Evolutionary conservation across 2,329 filamentous ascomycete genomes (phyloP), one percentile per base, ranked within the genome.

Genomic region (Parafenestella ontariensis): DNA sequence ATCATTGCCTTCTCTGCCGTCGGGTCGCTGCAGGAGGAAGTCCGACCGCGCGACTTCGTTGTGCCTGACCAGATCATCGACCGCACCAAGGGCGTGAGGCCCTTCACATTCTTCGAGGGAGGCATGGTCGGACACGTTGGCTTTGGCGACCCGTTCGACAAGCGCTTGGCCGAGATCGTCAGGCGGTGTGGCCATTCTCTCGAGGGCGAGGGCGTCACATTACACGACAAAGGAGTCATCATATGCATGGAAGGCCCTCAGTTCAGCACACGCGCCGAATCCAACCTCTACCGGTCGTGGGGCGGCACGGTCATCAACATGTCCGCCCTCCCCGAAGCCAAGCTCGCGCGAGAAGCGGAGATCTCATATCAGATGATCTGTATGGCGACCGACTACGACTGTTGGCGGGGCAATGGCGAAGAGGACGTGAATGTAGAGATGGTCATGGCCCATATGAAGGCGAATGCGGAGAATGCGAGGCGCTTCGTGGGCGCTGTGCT

Each of bases 301-400:
- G 94, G 94, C 68, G 94, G 93, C 65, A 90, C 86, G 62, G 91
- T 98, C 48, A 98, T 99, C 83, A 98, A 98, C 85, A 99, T 99
- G 95, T 96, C 91, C 40, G 89, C 89, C 13, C 84, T 99, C 15
- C 95, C 95, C 18, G 95, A 99, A 80, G 90, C 94, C 45, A 99
- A 99, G 83, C 87, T 99, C 18, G 95, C 95, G 9, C 88, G 91
- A 49, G 95, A 99, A 81, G 95, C 95, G 21, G 95, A 99, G 82
- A 90, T 99, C 67, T 90, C 89, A 31, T 98, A 98, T 78, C 92
- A 96, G 81, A 96, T 97, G 86, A 96, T 99, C 71, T 96, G 94
- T 83, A 99, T 99, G 95, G 91, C 92, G 29, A 99, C 95, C 24
- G 95, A 99, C 81, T 99, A 99, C 77, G 95, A 99, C 82, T 98